Evolutionary conservation across 2,329 filamentous ascomycete species (phyloP).

Genomic region (Aureobasidium sp.): DNA sequence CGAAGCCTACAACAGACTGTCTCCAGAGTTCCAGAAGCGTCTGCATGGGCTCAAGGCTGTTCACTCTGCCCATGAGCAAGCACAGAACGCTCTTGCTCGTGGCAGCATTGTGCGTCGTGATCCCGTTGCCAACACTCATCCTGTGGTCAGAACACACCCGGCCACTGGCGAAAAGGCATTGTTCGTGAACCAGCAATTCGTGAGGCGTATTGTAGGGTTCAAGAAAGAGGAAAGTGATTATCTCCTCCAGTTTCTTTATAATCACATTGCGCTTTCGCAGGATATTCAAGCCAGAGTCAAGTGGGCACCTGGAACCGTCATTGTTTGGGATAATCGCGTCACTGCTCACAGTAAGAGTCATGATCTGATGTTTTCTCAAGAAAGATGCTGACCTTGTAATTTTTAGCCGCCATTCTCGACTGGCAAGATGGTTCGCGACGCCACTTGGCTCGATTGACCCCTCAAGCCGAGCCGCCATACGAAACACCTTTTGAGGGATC

Average conservation of each 20-base stretch:
- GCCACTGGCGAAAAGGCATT: constrained; percentile 84
- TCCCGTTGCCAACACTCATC: constrained; percentile 78
- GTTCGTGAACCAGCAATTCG: constrained; percentile 88
- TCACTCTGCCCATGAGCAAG: constrained; percentile 85
- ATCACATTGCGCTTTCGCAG: constrained; percentile 76
- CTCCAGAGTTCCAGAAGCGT: constrained; percentile 80
- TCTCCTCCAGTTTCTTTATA: constrained; percentile 79
- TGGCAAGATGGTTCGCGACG: constrained; percentile 83
- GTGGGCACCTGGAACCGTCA: constrained; percentile 83
- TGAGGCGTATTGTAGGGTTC: constrained; percentile 80
- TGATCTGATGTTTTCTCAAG: constrained; percentile 34
- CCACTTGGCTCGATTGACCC: constrained; percentile 84
- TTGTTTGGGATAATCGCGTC: constrained; percentile 88
- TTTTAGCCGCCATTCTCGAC: constrained; percentile 72
- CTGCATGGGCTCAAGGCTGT: constrained; percentile 84
- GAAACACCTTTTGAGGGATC: constrained; percentile 62
- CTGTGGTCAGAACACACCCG: constrained; percentile 83
- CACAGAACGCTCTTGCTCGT: constrained; percentile 69
- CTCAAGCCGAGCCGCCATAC: constrained; percentile 80
- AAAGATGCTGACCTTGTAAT: neutral
- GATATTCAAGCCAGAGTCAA: constrained; percentile 80
- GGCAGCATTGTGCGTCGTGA: constrained; percentile 80
- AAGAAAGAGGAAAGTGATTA: constrained; percentile 90
- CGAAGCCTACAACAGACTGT: constrained; percentile 84
- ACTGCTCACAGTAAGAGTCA: constrained; percentile 69